Evolutionary conservation across 768 basidiomycete species (phyloP).

Genomic region (Mycena metata): DNA sequence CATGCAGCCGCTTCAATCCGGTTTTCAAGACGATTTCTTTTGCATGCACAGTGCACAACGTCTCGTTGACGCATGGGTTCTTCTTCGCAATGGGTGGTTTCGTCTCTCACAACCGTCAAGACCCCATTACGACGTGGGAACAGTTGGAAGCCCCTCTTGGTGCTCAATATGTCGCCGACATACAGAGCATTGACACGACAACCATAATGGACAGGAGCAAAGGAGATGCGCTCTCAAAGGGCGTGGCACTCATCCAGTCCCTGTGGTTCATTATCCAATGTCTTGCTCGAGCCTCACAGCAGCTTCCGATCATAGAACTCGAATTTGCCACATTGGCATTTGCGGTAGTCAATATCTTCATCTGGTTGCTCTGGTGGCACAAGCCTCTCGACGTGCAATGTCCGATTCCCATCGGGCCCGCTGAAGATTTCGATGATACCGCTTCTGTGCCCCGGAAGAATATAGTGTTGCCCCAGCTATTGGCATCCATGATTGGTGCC

Average conservation of each 20-base stretch:
- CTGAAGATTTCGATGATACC: not conserved
- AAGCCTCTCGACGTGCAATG: constrained; percentile 53
- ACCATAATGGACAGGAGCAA: constrained; percentile 47
- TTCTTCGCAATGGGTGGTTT: constrained; percentile 17
- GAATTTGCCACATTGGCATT: constrained; percentile 54
- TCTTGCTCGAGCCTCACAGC: constrained; percentile 40
- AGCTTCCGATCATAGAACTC: constrained; percentile 50
- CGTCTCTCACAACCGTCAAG: not conserved
- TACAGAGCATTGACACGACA: constrained; percentile 17
- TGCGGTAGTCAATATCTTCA: constrained; percentile 45
- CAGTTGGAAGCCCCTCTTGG: not conserved
- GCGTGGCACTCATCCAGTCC: constrained; percentile 49
- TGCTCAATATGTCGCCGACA: not conserved
- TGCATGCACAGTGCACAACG: not conserved
- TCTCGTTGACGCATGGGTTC: constrained; percentile 10
- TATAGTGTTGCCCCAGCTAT: no score
- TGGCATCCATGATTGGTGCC: no score
- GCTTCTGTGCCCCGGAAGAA: no score
- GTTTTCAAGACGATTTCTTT: no score
- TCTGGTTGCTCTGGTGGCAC: constrained; percentile 53
- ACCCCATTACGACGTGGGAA: constrained; percentile 25
- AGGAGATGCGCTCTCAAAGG: constrained; percentile 51
- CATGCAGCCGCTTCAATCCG: not conserved
- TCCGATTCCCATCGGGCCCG: constrained; percentile 33
- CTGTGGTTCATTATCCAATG: constrained; percentile 52